Conservation (phyloP, 2,329 filamentous ascomycete genomes). For the Monosporascus cannonballus region DNA sequence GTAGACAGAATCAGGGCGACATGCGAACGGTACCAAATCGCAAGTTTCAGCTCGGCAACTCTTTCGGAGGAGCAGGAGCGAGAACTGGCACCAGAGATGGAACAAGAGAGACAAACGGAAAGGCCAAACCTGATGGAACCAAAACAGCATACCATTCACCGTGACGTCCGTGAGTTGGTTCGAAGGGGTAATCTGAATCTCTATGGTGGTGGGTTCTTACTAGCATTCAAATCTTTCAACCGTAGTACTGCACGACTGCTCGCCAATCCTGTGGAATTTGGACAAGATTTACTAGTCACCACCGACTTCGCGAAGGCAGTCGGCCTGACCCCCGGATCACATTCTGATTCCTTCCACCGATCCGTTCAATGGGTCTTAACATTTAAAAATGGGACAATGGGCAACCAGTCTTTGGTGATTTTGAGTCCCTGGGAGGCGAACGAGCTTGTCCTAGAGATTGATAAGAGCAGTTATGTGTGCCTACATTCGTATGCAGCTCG, state of each 20-base stretch:
- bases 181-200: conserved; percentile 24
- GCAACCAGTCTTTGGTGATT: conserved; percentile 12
- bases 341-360: conserved; percentile 12
- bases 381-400: background rate
- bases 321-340: background rate
- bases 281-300: conserved; percentile 8
- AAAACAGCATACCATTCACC: conserved; percentile 34
- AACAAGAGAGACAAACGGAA: conserved; percentile 25
- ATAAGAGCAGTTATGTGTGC: conserved; percentile 2
- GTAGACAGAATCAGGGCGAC: background rate
- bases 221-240: conserved; percentile 39
- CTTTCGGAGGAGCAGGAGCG: conserved; percentile 11
- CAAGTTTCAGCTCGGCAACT: conserved; percentile 3
- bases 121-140: conserved; percentile 36
- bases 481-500: conserved; percentile 17
- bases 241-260: conserved; percentile 32
- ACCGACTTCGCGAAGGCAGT: conserved; percentile 11
- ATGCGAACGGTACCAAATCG: conserved; percentile 4
- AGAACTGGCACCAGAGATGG: conserved; percentile 9
- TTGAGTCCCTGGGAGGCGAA: conserved; percentile 21
- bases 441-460: conserved; percentile 8
- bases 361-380: conserved; percentile 16
- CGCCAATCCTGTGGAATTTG: conserved; percentile 33
- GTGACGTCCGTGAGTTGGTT: conserved; percentile 35
- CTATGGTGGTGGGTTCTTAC: conserved; percentile 28